These are phyloP conservation scores for Calonectria pteridis DNA, from an alignment of 2,329 filamentous ascomycete genomes.

Conservation along the genomic window DNA sequence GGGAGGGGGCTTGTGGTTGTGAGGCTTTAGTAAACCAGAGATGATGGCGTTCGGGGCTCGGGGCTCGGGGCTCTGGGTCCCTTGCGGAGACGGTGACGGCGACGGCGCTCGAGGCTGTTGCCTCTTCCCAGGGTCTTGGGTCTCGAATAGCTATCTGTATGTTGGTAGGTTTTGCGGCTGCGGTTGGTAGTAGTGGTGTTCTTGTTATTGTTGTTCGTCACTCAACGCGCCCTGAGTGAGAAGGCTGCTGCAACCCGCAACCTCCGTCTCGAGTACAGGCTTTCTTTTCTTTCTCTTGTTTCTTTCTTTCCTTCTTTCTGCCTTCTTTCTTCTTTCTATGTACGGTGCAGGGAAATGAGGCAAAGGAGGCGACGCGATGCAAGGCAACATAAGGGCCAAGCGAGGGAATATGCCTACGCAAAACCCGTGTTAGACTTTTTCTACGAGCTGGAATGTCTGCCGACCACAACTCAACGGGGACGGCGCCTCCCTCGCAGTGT, in stretches of 20 bases:
- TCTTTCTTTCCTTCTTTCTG: background rate
- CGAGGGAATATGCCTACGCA: constrained; percentile 26
- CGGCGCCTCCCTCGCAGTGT: constrained; percentile 35
- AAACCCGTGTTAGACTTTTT: constrained; percentile 34
- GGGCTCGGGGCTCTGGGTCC: background rate
- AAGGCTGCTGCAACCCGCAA: background rate
- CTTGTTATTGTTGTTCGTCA: background rate
- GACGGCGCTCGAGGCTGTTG: constrained; percentile 33
- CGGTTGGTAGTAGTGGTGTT: background rate
- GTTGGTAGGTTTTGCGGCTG: background rate
- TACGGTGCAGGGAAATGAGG: background rate
- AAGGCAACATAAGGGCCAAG: constrained; percentile 7
- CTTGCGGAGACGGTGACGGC: constrained; percentile 21
- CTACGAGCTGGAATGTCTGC: constrained; percentile 28
- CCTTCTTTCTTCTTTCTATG: background rate
- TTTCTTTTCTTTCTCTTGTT: background rate
- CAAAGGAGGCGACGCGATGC: constrained; percentile 1
- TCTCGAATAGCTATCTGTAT: constrained; percentile 9
- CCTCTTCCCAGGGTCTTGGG: constrained; percentile 18
- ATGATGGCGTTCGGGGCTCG: constrained; percentile 18
- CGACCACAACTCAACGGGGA: constrained; percentile 37
- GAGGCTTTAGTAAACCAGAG: background rate
- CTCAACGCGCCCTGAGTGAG: background rate
- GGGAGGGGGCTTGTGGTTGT: constrained; percentile 9
- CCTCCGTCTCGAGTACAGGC: background rate